A percentile compares a stretch with the other conserved stretches of the same genome.
phyloP scores from a whole-genome alignment of 495 filamentous ascomycete genomes.

The Aspergillus taichungensis region DNA sequence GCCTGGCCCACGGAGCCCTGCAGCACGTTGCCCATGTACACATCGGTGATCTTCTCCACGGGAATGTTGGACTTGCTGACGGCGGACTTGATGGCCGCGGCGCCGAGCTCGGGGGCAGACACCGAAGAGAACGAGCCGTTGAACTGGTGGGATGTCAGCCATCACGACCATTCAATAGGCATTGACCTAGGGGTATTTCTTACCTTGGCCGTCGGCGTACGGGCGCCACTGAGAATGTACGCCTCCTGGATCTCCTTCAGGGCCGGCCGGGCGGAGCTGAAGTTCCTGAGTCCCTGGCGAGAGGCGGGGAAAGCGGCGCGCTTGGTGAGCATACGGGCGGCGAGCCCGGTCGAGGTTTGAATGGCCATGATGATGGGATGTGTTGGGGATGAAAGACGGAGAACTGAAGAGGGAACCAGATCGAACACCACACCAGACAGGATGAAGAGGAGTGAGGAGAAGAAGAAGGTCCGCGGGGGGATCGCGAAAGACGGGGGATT shows the following conservation, averaged over 20 bases:
- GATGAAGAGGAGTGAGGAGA: not conserved
- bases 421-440: not conserved
- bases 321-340: slow-evolving; percentile 23
- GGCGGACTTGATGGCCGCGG: slow-evolving; percentile 82
- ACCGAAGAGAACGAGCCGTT: slow-evolving; percentile 80
- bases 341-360: slow-evolving; percentile 17
- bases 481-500: not conserved
- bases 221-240: slow-evolving; percentile 81
- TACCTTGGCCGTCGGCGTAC: slow-evolving; percentile 85
- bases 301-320: slow-evolving; percentile 31
- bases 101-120: slow-evolving; percentile 75
- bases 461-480: not conserved
- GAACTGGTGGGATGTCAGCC: slow-evolving; percentile 49
- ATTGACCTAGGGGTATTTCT: slow-evolving; percentile 1
- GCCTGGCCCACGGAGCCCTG: slow-evolving; percentile 77
- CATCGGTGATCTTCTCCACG: slow-evolving; percentile 66
- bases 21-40: slow-evolving; percentile 98
- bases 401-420: not conserved
- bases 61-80: slow-evolving; percentile 75
- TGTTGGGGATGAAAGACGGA: no score
- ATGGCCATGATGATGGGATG: slow-evolving; percentile 8
- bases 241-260: slow-evolving; percentile 71
- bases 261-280: slow-evolving; percentile 52
- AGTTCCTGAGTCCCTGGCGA: slow-evolving; percentile 49
- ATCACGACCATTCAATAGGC: not conserved